phyloP scores from a whole-genome alignment of 176 grass and related monocot genomes.

The Coix lacrymajobi region DNA sequence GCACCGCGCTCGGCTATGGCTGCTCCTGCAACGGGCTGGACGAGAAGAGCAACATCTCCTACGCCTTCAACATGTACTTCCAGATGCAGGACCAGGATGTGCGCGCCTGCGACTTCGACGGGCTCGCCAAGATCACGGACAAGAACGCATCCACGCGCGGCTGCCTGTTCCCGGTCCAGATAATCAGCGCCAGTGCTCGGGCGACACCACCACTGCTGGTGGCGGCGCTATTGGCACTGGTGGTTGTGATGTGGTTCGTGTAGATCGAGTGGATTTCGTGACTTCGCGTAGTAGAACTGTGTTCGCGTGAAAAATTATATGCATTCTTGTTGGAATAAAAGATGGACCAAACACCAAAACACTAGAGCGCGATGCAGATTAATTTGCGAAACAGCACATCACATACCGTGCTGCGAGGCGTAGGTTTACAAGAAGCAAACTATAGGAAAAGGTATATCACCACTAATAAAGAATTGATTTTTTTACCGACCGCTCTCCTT shows the following conservation, averaged over 20 bases:
- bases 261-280: background rate
- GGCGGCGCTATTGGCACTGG: constrained; percentile 1
- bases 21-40: constrained; percentile 59
- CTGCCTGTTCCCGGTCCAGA: constrained; percentile 62
- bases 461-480: no score
- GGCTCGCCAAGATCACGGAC: constrained; percentile 59
- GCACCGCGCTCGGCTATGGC: constrained; percentile 62
- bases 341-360: background rate
- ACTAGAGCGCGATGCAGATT: background rate
- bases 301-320: background rate
- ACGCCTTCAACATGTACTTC: constrained; percentile 98
- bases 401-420: no score
- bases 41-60: constrained; percentile 60
- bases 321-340: background rate
- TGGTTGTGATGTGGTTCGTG: constrained; percentile 22
- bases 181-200: constrained; percentile 36
- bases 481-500: no score
- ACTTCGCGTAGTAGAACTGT: background rate
- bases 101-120: constrained; percentile 72
- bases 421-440: no score
- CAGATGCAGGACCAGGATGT: constrained; percentile 94
- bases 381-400: no score
- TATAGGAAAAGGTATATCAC: no score
- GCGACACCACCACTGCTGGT: background rate
- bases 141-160: constrained; percentile 51